These are phyloP conservation scores for Podospora comata DNA, from an alignment of 495 filamentous ascomycete genomes.

Conservation along the genomic window DNA sequence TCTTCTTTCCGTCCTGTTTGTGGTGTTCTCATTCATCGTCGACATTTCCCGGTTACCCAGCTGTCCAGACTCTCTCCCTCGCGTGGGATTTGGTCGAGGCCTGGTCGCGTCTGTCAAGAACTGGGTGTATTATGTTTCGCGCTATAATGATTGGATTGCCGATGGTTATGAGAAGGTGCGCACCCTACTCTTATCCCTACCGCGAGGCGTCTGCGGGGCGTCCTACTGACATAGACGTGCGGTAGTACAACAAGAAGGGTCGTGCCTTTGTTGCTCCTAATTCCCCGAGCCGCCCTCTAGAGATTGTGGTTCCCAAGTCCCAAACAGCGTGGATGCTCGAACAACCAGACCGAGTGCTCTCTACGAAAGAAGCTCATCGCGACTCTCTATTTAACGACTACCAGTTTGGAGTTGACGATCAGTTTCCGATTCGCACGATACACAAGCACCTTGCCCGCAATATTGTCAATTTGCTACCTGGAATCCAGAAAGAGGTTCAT, in stretches of 20 bases:
- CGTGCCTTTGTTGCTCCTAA: constrained; percentile 34
- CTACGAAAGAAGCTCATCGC: constrained; percentile 31
- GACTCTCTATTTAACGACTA: constrained; percentile 32
- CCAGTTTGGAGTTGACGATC: constrained; percentile 33
- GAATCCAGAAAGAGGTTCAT: constrained; percentile 34
- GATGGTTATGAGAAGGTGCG: constrained; percentile 38
- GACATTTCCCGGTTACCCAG: constrained; percentile 35
- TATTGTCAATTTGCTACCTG: constrained; percentile 32
- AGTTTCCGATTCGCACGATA: constrained; percentile 33
- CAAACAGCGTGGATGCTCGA: constrained; percentile 40
- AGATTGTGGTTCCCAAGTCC: constrained; percentile 36
- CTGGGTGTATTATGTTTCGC: constrained; percentile 29
- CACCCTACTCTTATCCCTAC: not conserved
- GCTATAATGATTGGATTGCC: constrained; percentile 32
- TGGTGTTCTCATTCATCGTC: constrained; percentile 32
- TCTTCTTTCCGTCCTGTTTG: constrained; percentile 23
- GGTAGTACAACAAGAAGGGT: constrained; percentile 34
- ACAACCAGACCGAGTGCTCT: constrained; percentile 34
- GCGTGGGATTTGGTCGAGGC: constrained; percentile 32
- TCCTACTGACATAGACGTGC: constrained; percentile 7
- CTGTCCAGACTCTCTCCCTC: constrained; percentile 33
- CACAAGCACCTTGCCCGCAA: constrained; percentile 39
- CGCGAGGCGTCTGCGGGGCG: no score
- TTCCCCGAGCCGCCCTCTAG: constrained; percentile 30
- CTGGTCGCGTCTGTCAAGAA: constrained; percentile 31